These are phyloP conservation scores for Populus deltoides DNA, from an alignment of 345 rosid species.

Conservation along the genomic window DNA sequence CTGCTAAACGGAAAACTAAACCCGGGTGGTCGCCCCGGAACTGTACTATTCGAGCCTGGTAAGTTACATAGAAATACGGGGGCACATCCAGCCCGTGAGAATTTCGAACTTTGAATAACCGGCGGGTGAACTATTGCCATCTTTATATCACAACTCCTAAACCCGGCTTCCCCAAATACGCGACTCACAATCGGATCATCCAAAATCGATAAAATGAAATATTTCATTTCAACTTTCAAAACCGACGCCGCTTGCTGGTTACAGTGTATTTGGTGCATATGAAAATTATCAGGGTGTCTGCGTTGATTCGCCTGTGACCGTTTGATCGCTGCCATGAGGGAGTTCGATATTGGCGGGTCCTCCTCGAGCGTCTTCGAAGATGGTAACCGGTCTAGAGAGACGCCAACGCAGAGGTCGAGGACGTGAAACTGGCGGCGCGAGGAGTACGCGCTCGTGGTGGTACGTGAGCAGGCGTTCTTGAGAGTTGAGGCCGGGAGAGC, in stretches of 20 bases:
- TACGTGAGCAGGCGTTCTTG: conserved; percentile 61
- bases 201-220: conserved; percentile 55
- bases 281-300: conserved; percentile 75
- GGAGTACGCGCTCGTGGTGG: conserved; percentile 38
- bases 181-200: conserved; percentile 76
- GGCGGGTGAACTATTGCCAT: conserved; percentile 60
- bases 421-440: conserved; percentile 59
- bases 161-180: conserved; percentile 68
- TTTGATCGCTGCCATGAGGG: conserved; percentile 96
- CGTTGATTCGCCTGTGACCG: conserved; percentile 93
- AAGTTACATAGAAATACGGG: conserved; percentile 48
- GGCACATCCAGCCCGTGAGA: conserved; percentile 35
- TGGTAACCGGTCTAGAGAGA: conserved; percentile 57
- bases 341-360: conserved; percentile 69
- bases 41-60: conserved; percentile 25
- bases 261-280: conserved; percentile 41
- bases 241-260: conserved; percentile 39
- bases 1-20: conserved; percentile 34
- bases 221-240: conserved; percentile 59
- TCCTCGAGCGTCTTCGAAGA: conserved; percentile 36
- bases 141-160: conserved; percentile 58
- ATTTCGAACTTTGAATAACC: conserved; percentile 28
- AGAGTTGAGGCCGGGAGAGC: conserved; percentile 52
- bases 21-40: conserved; percentile 25
- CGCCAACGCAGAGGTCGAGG: conserved; percentile 60